Base-by-base conservation (phyloP, 139 green algal species). In the Trebouxia sp. region DNA sequence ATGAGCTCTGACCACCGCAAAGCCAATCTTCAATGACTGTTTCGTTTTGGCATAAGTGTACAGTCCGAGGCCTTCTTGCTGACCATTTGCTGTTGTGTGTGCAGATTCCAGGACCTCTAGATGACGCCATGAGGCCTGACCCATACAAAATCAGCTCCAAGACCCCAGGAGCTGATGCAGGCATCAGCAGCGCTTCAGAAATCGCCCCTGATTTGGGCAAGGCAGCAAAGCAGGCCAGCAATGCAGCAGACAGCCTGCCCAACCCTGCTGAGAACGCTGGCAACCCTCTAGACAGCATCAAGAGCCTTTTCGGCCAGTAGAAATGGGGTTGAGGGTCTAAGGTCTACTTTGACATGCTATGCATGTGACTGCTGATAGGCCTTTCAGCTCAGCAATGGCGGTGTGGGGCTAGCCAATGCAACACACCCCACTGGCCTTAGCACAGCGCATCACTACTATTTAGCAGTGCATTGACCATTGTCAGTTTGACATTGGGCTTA, bases 51-150 rank as follows among this genome's bases (percentile, higher is more conserved):
- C 50, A 58, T 22, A 58, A 58, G n/a, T n/a, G n/a, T n/a, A n/a
- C n/a, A n/a, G n/a, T n/a, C n/a, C n/a, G n/a, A n/a, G n/a, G n/a
- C n/a, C n/a, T n/a, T n/a, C n/a, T n/a, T n/a, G n/a, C n/a, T n/a
- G n/a, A n/a, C n/a, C n/a, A n/a, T n/a, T n/a, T n/a, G n/a, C n/a
- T n/a, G n/a, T 75, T 75, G 35, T 26, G 5, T 47, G 32, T 10
- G 69, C 69, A 77, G 69, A 51, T 77, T n/a, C 38, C 69, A 6
- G 53, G 39, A 9, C 69, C 69, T 6, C n/a, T 39, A 7, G 69
- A 51, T 41, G 1, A 1, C 24, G 35, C 14, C 26, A 77, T n/a
- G 1, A 24, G 53, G 69, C 41, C 69, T 39, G 11, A 51, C 69
- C 41, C 69, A 22, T 39, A 26, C 39, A 77, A 32, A 53, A 41